Conservation (phyloP, 495 filamentous ascomycete species). For the Podospora pseudocomata region DNA sequence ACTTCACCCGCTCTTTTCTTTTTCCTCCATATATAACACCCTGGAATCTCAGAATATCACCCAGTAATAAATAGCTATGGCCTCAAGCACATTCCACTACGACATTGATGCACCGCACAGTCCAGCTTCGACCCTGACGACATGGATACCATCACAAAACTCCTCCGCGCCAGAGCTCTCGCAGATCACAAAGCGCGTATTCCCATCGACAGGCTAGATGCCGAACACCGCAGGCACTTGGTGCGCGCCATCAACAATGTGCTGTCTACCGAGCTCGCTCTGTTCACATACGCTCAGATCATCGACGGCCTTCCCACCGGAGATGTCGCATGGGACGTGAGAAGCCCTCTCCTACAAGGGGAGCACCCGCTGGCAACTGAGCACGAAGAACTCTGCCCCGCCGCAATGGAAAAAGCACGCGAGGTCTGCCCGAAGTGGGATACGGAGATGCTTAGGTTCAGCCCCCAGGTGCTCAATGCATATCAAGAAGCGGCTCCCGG, state of each 20-base stretch:
- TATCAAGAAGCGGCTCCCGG: slow-evolving; percentile 24
- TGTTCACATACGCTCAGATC: slow-evolving; percentile 33
- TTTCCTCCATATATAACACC: too few relatives aligned
- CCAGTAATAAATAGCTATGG: too few relatives aligned
- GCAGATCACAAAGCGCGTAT: slow-evolving; percentile 9
- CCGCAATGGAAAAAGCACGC: slow-evolving; percentile 19
- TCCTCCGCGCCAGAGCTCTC: slow-evolving; percentile 3
- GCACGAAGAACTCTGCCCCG: slow-evolving; percentile 25
- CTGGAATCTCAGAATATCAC: too few relatives aligned
- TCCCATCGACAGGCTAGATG: slow-evolving; percentile 15
- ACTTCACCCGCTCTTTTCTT: too few relatives aligned
- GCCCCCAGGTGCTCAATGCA: slow-evolving; percentile 16
- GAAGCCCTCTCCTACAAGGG: neutral
- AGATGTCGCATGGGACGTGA: slow-evolving; percentile 21
- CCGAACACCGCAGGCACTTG: slow-evolving; percentile 13
- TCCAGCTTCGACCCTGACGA: neutral
- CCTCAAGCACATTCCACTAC: too few relatives aligned
- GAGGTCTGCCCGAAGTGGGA: slow-evolving; percentile 20
- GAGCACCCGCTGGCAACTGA: slow-evolving; percentile 17
- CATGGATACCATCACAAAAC: neutral
- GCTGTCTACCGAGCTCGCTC: slow-evolving; percentile 25
- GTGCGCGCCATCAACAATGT: slow-evolving; percentile 20
- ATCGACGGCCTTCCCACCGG: slow-evolving; percentile 31
- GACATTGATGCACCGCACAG: too few relatives aligned
- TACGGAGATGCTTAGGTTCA: slow-evolving; percentile 16